Percentiles rank a stretch among this genome's conserved stretches.
These are phyloP conservation scores for Mycena epipterygia DNA, from an alignment of 768 basidiomycete species.

Conservation along the genomic window DNA sequence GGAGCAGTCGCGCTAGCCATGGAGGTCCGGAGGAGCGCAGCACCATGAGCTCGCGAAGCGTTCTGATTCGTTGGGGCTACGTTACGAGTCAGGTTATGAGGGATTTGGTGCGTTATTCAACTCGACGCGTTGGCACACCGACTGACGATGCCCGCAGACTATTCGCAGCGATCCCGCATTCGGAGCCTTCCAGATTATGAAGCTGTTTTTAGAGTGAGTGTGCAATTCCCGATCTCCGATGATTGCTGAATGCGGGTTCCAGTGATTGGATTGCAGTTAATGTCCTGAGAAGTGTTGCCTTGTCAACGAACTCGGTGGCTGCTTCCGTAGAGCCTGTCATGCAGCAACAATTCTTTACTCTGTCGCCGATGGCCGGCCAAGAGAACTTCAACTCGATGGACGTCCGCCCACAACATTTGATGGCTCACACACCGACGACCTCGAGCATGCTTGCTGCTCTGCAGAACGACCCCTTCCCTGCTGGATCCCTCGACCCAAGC, in stretches of 20 bases:
- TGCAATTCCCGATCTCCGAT: conserved; percentile 17
- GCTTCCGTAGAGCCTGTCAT: conserved; percentile 93
- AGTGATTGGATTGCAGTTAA: conserved; percentile 95
- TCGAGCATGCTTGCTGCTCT: conserved; percentile 93
- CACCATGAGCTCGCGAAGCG: conserved; percentile 88
- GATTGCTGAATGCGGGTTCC: conserved; percentile 34
- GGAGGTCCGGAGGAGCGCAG: conserved; percentile 77
- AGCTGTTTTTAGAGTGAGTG: conserved; percentile 90
- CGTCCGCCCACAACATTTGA: conserved; percentile 69
- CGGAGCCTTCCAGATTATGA: conserved; percentile 92
- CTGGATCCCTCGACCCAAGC: conserved; percentile 75
- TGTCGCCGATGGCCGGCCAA: conserved; percentile 92
- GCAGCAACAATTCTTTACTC: conserved; percentile 89
- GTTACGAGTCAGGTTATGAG: conserved; percentile 95
- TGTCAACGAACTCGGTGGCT: conserved; percentile 92
- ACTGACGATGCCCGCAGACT: conserved; percentile 62
- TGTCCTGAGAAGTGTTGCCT: conserved; percentile 86
- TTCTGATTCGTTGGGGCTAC: conserved; percentile 93
- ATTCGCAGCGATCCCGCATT: conserved; percentile 94
- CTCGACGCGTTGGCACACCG: conserved; percentile 5
- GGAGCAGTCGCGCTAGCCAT: conserved; percentile 67
- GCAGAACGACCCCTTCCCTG: conserved; percentile 80
- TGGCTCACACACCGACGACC: conserved; percentile 88
- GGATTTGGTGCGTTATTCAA: conserved; percentile 74
- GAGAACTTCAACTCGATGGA: conserved; percentile 81